These are phyloP conservation scores for Fusarium euwallaceae DNA, from an alignment of 2,329 filamentous ascomycete genomes.

Conservation along the genomic window DNA sequence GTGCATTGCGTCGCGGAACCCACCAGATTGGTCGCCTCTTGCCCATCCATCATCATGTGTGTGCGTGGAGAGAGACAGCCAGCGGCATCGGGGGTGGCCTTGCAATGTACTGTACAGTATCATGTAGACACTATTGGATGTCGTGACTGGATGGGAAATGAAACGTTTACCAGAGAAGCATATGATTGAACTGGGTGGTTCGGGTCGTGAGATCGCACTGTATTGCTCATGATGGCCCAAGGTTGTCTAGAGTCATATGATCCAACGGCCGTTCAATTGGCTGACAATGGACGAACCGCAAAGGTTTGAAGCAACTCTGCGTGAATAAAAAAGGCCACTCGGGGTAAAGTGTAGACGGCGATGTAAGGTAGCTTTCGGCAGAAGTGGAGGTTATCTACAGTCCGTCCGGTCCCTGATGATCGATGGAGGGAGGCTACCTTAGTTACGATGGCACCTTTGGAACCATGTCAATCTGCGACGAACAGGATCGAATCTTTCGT, in stretches of 20 bases:
- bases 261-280: conserved; percentile 6
- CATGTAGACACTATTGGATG: conserved; percentile 9
- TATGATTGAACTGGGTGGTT: conserved; percentile 12
- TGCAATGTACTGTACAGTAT: background rate
- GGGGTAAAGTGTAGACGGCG: conserved; percentile 15
- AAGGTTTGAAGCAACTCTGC: conserved; percentile 9
- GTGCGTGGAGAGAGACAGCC: conserved; percentile 22
- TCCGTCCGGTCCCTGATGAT: conserved; percentile 12
- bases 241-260: conserved; percentile 19
- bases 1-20: conserved; percentile 34
- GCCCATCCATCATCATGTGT: conserved; percentile 19
- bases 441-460: background rate
- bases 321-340: conserved; percentile 1
- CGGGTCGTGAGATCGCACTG: conserved; percentile 33
- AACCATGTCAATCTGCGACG: conserved; percentile 4
- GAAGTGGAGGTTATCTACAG: conserved; percentile 26
- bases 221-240: conserved; percentile 27
- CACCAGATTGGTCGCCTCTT: conserved; percentile 10
- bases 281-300: background rate
- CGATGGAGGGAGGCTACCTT: background rate
- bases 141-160: conserved; percentile 21
- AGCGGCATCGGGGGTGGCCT: conserved; percentile 5
- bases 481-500: background rate
- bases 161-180: conserved; percentile 37
- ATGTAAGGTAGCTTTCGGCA: conserved; percentile 38